These are phyloP conservation scores for Gossypium davidsonii DNA, from an alignment of 441 rosid species.

Conservation along the genomic window DNA sequence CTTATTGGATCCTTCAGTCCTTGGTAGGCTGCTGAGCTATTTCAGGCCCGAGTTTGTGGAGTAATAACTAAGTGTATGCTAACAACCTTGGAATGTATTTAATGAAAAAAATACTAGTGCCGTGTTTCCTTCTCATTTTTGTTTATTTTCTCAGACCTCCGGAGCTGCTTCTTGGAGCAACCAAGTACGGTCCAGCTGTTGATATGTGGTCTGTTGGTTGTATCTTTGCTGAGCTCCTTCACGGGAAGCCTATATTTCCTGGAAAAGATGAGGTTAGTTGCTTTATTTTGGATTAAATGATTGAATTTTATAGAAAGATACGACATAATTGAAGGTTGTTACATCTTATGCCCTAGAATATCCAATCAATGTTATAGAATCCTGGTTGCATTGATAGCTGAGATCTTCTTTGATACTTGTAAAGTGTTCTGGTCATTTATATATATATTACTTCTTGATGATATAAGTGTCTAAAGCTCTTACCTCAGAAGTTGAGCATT, in stretches of 20 bases:
- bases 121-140: neutral
- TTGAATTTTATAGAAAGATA: neutral
- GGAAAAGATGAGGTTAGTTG: constrained; percentile 77
- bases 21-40: too few species aligned
- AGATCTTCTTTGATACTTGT: too few species aligned
- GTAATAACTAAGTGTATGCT: neutral
- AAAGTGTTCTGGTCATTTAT: too few species aligned
- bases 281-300: neutral
- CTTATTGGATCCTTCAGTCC: too few species aligned
- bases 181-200: constrained; percentile 97
- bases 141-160: constrained; percentile 63
- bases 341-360: neutral
- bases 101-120: neutral
- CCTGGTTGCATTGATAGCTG: neutral
- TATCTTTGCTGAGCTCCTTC: constrained; percentile 86
- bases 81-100: neutral
- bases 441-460: too few species aligned
- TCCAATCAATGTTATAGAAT: neutral
- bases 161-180: constrained; percentile 90
- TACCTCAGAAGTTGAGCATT: too few species aligned
- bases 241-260: constrained; percentile 86
- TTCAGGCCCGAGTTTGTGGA: too few species aligned
- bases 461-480: too few species aligned
- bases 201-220: constrained; percentile 99
- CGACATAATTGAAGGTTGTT: neutral